A percentile compares a stretch with the other conserved stretches of the same genome.
Conservation (phyloP, 2,329 filamentous ascomycete genomes). For the Neurospora sp. region DNA sequence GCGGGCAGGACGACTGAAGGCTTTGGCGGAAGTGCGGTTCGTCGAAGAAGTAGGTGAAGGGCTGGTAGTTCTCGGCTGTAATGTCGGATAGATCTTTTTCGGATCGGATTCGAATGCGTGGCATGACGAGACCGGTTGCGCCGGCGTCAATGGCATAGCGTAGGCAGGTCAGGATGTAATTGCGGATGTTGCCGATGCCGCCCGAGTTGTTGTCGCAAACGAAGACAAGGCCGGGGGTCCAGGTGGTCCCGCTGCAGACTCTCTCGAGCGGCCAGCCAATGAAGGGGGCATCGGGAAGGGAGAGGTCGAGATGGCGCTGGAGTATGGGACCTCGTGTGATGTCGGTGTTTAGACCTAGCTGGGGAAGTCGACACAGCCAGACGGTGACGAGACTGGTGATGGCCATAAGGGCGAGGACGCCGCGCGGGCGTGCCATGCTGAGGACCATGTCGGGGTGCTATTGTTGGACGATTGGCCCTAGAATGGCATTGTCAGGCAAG, state of each 20-base stretch:
- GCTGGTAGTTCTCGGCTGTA: constrained; percentile 27
- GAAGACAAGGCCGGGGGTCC: constrained; percentile 33
- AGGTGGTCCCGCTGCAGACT: constrained; percentile 32
- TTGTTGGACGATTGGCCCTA: background rate
- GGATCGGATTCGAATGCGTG: constrained; percentile 34
- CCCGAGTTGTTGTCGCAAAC: constrained; percentile 42
- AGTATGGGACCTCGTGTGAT: background rate
- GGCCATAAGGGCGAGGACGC: constrained; percentile 13
- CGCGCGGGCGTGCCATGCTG: constrained; percentile 11
- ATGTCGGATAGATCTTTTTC: constrained; percentile 31
- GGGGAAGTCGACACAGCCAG: constrained; percentile 18
- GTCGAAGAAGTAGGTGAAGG: constrained; percentile 39
- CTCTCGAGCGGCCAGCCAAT: constrained; percentile 35
- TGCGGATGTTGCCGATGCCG: constrained; percentile 40
- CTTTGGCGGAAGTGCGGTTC: constrained; percentile 32
- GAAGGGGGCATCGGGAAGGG: constrained; percentile 31
- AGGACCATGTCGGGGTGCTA: background rate
- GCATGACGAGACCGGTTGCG: constrained; percentile 35
- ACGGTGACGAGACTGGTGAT: constrained; percentile 17
- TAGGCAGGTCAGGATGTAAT: constrained; percentile 40
- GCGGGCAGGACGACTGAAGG: constrained; percentile 29
- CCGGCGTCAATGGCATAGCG: constrained; percentile 40
- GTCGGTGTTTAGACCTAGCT: constrained; percentile 10
- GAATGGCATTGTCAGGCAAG: background rate
- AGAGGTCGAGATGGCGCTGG: constrained; percentile 23